phyloP scores from a whole-genome alignment of 2,329 filamentous ascomycete genomes.

The Fusarium sp. region DNA sequence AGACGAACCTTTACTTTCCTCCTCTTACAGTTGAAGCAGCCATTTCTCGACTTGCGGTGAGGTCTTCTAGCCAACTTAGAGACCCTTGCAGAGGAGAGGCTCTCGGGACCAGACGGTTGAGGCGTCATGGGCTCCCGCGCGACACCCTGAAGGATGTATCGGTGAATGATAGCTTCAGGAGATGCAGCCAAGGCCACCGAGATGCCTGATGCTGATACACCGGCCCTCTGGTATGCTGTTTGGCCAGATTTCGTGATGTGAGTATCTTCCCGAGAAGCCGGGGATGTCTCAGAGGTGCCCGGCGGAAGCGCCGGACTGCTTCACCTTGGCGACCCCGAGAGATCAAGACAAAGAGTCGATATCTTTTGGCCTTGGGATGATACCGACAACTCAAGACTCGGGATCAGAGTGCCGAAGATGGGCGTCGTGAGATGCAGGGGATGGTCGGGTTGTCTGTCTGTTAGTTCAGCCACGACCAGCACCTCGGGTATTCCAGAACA shows the following conservation, averaged over 20 bases:
- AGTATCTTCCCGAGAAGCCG: slow-evolving; percentile 33
- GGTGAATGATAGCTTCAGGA: background rate
- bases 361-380: slow-evolving; percentile 9
- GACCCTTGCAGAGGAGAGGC: slow-evolving; percentile 40
- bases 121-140: slow-evolving; percentile 38
- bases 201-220: slow-evolving; percentile 6
- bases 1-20: slow-evolving; percentile 47
- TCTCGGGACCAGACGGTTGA: slow-evolving; percentile 39
- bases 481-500: slow-evolving; percentile 30
- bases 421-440: slow-evolving; percentile 20
- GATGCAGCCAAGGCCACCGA: background rate
- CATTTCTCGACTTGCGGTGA: slow-evolving; percentile 48
- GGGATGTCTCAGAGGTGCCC: slow-evolving; percentile 32
- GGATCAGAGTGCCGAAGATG: slow-evolving; percentile 8
- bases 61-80: slow-evolving; percentile 45
- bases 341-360: slow-evolving; percentile 21
- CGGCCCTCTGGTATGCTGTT: slow-evolving; percentile 21
- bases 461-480: slow-evolving; percentile 42
- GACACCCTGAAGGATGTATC: slow-evolving; percentile 7
- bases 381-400: slow-evolving; percentile 7
- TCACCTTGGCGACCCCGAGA: slow-evolving; percentile 36
- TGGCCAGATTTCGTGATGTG: slow-evolving; percentile 29
- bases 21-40: slow-evolving; percentile 49
- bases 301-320: slow-evolving; percentile 43
- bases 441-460: slow-evolving; percentile 29